These are phyloP conservation scores for Flaveria ramosissima DNA, from an alignment of 129 eudicot genomes.

Conservation along the genomic window DNA sequence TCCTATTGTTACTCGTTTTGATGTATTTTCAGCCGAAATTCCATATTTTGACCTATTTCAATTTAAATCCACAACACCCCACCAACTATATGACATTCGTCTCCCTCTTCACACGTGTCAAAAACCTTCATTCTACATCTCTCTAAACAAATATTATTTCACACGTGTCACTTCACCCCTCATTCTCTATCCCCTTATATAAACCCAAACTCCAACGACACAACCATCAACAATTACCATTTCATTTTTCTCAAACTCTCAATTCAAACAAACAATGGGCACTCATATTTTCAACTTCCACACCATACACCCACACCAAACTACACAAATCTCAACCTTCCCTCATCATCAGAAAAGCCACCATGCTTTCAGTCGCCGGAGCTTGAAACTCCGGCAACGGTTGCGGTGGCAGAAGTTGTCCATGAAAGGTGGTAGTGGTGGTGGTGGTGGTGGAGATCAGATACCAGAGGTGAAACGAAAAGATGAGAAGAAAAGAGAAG, in stretches of 20 bases:
- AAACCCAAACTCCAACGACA: slow-evolving; percentile 5
- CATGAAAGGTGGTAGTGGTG: slow-evolving; percentile 42
- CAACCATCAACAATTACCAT: not conserved
- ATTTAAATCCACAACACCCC: not conserved
- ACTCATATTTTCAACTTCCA: slow-evolving; percentile 4
- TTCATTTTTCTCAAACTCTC: not conserved
- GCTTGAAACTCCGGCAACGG: slow-evolving; percentile 10
- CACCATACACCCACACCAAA: not conserved
- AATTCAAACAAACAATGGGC: slow-evolving; percentile 24
- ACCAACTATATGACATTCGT: not conserved
- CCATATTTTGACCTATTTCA: too few relatives aligned
- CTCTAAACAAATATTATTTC: not conserved
- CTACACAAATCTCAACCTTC: not conserved
- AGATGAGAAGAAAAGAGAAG: slow-evolving; percentile 33
- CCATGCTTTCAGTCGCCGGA: slow-evolving; percentile 7
- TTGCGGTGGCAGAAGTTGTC: slow-evolving; percentile 21
- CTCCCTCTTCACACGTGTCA: slow-evolving; percentile 19
- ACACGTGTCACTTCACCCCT: slow-evolving; percentile 22
- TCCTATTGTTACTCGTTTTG: too few relatives aligned
- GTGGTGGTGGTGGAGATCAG: slow-evolving; percentile 16
- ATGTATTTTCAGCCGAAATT: too few relatives aligned
- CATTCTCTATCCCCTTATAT: not conserved
- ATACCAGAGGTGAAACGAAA: slow-evolving; percentile 24
- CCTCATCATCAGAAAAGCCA: not conserved
- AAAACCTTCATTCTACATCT: not conserved